phyloP scores from a whole-genome alignment of 305 asterid genomes.

The Stenogyne calaminthoides region DNA sequence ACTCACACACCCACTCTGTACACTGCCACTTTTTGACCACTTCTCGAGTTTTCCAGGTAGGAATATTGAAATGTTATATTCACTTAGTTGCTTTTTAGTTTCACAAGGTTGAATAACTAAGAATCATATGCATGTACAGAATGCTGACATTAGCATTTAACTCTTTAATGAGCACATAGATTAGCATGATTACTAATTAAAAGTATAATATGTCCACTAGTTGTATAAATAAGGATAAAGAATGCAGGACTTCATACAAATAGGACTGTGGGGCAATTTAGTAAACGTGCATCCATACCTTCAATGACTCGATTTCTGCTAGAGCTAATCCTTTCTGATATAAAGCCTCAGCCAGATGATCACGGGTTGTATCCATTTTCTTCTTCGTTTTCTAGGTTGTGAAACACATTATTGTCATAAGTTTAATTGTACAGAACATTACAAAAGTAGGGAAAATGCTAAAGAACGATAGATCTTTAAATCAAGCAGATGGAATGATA shows the following conservation, averaged over 20 bases:
- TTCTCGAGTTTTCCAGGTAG: background rate
- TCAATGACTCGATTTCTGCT: constrained; percentile 64
- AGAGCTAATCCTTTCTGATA: constrained; percentile 89
- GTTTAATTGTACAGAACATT: constrained; percentile 5
- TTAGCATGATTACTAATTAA: too few species aligned
- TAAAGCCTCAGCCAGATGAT: constrained; percentile 88
- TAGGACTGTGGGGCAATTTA: background rate
- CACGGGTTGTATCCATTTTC: constrained; percentile 86
- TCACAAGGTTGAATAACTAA: background rate
- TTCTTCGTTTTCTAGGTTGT: constrained; percentile 67
- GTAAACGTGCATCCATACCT: constrained; percentile 47
- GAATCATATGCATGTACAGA: background rate
- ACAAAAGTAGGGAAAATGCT: background rate
- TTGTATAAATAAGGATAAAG: background rate
- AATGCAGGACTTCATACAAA: constrained; percentile 20
- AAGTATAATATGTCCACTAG: background rate
- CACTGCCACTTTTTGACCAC: background rate
- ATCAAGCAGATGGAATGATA: constrained; percentile 19
- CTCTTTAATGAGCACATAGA: constrained; percentile 3
- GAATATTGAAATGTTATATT: background rate
- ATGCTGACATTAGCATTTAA: background rate
- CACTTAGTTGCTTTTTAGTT: constrained; percentile 13
- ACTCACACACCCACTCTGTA: background rate
- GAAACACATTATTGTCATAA: constrained; percentile 28
- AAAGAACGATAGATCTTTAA: background rate